Conservation (phyloP, 2,329 filamentous ascomycete species). For the Paracoccidioides brasiliensis region DNA sequence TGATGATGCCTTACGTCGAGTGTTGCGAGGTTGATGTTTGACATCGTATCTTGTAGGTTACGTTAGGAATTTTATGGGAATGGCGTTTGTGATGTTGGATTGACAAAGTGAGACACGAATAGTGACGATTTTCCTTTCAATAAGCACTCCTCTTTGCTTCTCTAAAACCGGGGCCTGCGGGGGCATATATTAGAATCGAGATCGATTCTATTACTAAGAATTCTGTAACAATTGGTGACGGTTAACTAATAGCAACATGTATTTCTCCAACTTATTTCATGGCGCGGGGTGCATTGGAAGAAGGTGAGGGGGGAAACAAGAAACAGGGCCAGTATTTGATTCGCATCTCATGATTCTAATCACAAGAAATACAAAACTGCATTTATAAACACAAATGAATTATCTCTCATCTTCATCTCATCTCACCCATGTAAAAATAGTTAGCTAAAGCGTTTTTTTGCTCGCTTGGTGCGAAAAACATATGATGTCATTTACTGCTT, state of each 20-base stretch:
- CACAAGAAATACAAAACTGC: too few species aligned
- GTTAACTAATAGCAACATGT: neutral
- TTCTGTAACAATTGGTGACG: neutral
- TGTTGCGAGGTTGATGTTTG: conserved; percentile 2
- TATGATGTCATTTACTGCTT: too few species aligned
- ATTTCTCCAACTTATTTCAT: neutral
- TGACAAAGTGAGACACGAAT: neutral
- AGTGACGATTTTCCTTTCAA: neutral
- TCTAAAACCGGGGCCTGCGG: too few species aligned
- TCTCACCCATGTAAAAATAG: too few species aligned
- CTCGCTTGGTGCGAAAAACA: too few species aligned
- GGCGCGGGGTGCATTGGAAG: neutral
- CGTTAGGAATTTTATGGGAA: neutral
- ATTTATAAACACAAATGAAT: too few species aligned
- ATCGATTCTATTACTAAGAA: neutral
- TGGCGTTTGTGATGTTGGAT: neutral
- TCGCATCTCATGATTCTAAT: too few species aligned
- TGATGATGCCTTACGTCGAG: neutral
- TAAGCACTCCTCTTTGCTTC: neutral
- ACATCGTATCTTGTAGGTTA: neutral
- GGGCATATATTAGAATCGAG: neutral
- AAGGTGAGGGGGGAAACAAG: neutral
- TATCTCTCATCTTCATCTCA: too few species aligned
- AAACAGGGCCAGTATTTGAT: neutral
- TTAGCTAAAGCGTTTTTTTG: too few species aligned